These are phyloP conservation scores for Eleusine coracana DNA, from an alignment of 176 grass and related monocot genomes.

Conservation along the genomic window DNA sequence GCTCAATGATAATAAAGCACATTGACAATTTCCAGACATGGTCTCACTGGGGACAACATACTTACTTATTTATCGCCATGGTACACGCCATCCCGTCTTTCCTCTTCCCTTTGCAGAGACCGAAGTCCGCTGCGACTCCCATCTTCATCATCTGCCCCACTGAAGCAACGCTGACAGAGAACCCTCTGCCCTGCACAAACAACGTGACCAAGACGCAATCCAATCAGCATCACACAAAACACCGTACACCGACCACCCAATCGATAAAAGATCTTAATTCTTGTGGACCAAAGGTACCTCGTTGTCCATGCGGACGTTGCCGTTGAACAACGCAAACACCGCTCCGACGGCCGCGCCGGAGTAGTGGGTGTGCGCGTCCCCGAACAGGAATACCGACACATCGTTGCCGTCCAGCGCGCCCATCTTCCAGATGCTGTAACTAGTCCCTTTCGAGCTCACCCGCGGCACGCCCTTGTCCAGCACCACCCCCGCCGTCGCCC, in stretches of 20 bases:
- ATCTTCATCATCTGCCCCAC: constrained; percentile 80
- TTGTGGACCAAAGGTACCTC: constrained; percentile 46
- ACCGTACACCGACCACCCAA: background rate
- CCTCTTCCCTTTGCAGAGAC: constrained; percentile 86
- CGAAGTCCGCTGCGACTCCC: constrained; percentile 74
- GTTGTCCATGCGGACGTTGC: constrained; percentile 68
- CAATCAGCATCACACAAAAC: constrained; percentile 21
- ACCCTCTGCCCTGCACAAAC: constrained; percentile 67
- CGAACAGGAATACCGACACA: constrained; percentile 79
- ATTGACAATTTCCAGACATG: constrained; percentile 16
- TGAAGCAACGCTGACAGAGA: constrained; percentile 74
- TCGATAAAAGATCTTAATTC: background rate
- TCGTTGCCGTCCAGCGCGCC: constrained; percentile 69
- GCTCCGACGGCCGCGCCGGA: constrained; percentile 62
- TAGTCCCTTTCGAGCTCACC: constrained; percentile 64
- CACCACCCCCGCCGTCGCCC: constrained; percentile 85
- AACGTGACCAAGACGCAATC: constrained; percentile 18
- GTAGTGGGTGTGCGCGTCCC: constrained; percentile 71
- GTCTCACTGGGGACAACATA: background rate
- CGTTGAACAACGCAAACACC: constrained; percentile 83
- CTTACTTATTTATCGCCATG: constrained; percentile 90
- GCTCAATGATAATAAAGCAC: background rate
- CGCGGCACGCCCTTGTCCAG: constrained; percentile 63
- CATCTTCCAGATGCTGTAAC: constrained; percentile 91
- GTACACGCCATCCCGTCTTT: constrained; percentile 91